Conservation (phyloP, 2,329 filamentous ascomycete genomes). For the Curvularia lunata region DNA sequence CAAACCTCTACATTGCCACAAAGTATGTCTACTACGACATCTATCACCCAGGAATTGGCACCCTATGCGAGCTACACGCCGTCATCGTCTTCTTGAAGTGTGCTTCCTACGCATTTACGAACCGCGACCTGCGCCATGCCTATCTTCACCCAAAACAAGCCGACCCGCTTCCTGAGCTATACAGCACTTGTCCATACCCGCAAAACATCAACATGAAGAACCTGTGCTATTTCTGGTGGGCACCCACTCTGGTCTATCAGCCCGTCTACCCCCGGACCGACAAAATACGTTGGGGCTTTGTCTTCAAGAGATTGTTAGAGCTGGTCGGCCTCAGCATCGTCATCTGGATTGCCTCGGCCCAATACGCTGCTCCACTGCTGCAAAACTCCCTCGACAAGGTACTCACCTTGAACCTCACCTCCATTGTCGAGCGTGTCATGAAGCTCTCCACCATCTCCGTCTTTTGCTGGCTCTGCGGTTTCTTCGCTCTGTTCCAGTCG, state of each 20-base stretch:
- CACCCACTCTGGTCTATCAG: slow-evolving; percentile 94
- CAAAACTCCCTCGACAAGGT: slow-evolving; percentile 91
- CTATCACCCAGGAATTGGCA: slow-evolving; percentile 92
- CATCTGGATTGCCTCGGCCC: slow-evolving; percentile 93
- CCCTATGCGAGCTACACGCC: slow-evolving; percentile 86
- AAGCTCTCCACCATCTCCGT: slow-evolving; percentile 95
- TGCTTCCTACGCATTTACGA: slow-evolving; percentile 94
- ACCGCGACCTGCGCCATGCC: slow-evolving; percentile 90
- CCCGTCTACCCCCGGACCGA: slow-evolving; percentile 89
- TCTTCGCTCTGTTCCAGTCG: slow-evolving; percentile 95
- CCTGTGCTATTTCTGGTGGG: slow-evolving; percentile 96
- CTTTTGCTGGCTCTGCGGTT: slow-evolving; percentile 95
- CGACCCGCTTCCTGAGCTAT: slow-evolving; percentile 78
- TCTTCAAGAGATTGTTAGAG: slow-evolving; percentile 81
- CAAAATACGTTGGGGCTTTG: slow-evolving; percentile 84
- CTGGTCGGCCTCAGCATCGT: slow-evolving; percentile 79
- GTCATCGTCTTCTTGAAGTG: slow-evolving; percentile 97
- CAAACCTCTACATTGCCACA: slow-evolving; percentile 81
- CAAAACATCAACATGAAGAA: slow-evolving; percentile 88
- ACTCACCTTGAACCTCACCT: slow-evolving; percentile 75
- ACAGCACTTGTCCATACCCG: slow-evolving; percentile 84
- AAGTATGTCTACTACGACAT: slow-evolving; percentile 89
- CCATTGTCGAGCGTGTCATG: slow-evolving; percentile 86
- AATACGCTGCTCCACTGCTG: slow-evolving; percentile 90
- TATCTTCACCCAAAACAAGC: slow-evolving; percentile 80